These are phyloP conservation scores for Boletellus ananiceps DNA, from an alignment of 768 basidiomycete genomes.

Conservation along the genomic window DNA sequence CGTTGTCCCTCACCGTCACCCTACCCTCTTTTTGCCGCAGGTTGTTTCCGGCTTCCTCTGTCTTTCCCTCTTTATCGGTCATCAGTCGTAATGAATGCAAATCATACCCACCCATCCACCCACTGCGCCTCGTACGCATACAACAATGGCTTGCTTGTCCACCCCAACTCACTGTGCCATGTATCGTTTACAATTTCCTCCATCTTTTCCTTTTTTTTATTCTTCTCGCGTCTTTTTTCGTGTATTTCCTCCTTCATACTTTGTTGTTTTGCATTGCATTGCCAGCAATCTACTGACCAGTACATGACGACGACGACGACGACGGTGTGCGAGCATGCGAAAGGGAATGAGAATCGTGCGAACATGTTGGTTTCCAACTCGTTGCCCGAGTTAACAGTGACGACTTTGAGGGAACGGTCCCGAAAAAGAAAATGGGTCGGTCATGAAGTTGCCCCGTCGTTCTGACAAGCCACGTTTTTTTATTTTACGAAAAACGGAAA, in stretches of 20 bases:
- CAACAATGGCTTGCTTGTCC: conserved; percentile 4
- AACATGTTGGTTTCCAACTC: too few relatives aligned
- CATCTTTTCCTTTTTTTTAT: neutral
- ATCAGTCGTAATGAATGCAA: conserved; percentile 12
- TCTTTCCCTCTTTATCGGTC: conserved; percentile 1
- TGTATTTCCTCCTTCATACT: neutral
- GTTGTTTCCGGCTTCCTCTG: neutral
- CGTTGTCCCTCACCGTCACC: neutral
- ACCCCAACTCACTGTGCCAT: conserved; percentile 25
- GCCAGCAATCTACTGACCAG: conserved; percentile 12
- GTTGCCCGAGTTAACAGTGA: too few relatives aligned
- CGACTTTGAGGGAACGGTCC: too few relatives aligned
- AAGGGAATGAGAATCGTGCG: too few relatives aligned
- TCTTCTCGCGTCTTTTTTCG: neutral
- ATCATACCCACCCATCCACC: conserved; percentile 15
- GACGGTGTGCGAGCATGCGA: too few relatives aligned
- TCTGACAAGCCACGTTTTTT: too few relatives aligned
- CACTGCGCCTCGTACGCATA: neutral
- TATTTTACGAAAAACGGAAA: too few relatives aligned
- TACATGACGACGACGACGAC: too few relatives aligned
- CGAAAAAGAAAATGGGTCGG: too few relatives aligned
- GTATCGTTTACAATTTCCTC: conserved; percentile 24
- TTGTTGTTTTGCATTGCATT: conserved; percentile 8
- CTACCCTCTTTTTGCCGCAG: too few relatives aligned
- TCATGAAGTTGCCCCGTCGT: too few relatives aligned